A percentile compares a stretch with the other conserved stretches of the same genome.
Evolutionary conservation across 2,329 filamentous ascomycete species (phyloP).

Genomic region (Botryotinia narcissicola): DNA sequence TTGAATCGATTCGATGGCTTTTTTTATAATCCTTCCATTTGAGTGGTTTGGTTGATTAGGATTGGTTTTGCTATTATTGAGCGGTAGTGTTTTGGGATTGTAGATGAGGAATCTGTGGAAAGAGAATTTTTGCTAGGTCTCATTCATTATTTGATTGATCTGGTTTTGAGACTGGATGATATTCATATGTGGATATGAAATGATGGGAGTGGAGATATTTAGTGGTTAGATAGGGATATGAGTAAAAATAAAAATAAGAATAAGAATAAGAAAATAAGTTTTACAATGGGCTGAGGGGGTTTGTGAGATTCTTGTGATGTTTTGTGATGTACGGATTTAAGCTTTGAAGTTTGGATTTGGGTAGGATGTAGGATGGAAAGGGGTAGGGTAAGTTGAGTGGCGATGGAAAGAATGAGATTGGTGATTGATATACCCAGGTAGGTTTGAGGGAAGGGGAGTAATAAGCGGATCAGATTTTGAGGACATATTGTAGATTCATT

Average conservation of each 20-base stretch:
- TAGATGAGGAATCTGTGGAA: neutral
- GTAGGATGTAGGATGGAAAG: too few relatives aligned
- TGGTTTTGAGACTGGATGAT: neutral
- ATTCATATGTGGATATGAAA: neutral
- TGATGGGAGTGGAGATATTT: neutral
- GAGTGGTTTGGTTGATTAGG: neutral
- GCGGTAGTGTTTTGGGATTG: neutral
- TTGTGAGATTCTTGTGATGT: neutral
- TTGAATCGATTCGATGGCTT: constrained; percentile 2
- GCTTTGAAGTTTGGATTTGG: too few relatives aligned
- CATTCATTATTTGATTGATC: neutral
- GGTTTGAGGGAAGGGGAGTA: too few relatives aligned
- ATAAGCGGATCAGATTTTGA: too few relatives aligned
- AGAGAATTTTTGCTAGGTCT: neutral
- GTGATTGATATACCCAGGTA: too few relatives aligned
- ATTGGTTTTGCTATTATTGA: constrained; percentile 6
- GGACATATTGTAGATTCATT: too few relatives aligned
- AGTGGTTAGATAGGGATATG: neutral
- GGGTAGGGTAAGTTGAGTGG: too few relatives aligned
- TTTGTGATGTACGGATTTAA: too few relatives aligned
- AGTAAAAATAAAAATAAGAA: neutral
- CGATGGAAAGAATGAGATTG: too few relatives aligned
- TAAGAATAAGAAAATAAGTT: neutral
- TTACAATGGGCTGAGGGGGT: neutral
- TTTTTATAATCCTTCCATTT: neutral